Evolutionary conservation across 2,329 filamentous ascomycete genomes (phyloP), one percentile per base, ranked within the genome.

Genomic region (Venturia pyrina): DNA sequence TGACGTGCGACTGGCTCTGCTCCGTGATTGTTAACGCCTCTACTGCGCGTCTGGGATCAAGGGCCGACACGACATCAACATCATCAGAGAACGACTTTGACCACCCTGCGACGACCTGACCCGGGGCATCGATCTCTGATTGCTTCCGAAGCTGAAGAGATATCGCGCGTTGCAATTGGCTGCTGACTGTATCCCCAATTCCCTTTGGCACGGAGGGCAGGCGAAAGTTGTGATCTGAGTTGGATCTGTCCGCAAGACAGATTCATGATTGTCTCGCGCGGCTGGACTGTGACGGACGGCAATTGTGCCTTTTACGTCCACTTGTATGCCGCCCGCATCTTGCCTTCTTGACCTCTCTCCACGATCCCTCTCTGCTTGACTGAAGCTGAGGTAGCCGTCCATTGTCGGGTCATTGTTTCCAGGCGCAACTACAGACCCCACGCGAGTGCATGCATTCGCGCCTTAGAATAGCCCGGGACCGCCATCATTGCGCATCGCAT

Each of bases 391-490:
- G 44, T 21, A 48, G 6, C 15, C 3, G 15, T 17, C 24, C 50
- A 21, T 17, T 24, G 15, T 34, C 24, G 50, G 50, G 15, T 21
- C 24, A 48, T 19, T 34, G 3, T 34, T 57, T 13, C 50, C 19
- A 34, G 24, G 28, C 50, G 32, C 32, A 57, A 37, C n/a, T 57
- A 34, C 28, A 57, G 24, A 57, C 50, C 50, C 50, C 50, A 57
- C 50, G 50, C 50, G 50, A 50, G n/a, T 24, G 50, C 50, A 57
- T 57, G 50, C 50, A 34, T 50, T 53, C n/a, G n/a, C 50, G 62
- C 62, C 41, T 24, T 63, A 63, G n/a, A n/a, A n/a, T n/a, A n/a
- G 62, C 43, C 37, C 62, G 62, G 21, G 34, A 48, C 28, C 34
- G 8, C 34, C 62, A 46, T 50, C 44, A 50, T 50, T 24, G 43